phyloP scores from a whole-genome alignment of 805 yeast genomes.

The Ogataea haglerorum region DNA sequence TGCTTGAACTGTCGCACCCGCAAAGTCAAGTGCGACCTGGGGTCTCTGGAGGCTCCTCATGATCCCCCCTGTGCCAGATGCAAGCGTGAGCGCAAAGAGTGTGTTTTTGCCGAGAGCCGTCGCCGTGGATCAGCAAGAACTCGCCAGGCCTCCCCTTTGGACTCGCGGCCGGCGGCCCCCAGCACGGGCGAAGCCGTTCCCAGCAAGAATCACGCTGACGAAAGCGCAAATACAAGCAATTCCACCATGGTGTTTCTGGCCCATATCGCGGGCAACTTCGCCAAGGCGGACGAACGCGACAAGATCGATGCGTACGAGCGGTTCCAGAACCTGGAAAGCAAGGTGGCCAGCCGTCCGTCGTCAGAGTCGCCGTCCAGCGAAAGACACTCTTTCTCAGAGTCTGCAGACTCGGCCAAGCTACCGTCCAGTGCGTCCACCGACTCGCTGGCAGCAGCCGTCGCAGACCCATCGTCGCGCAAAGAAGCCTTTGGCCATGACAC shows the following conservation, averaged over 20 bases:
- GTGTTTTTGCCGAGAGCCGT: slow-evolving; percentile 57
- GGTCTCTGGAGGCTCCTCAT: slow-evolving; percentile 65
- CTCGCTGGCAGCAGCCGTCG: neutral
- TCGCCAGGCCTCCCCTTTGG: slow-evolving; percentile 7
- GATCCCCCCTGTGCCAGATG: slow-evolving; percentile 87
- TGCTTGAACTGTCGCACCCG: slow-evolving; percentile 82
- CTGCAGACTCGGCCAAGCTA: slow-evolving; percentile 1
- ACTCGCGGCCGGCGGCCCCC: neutral
- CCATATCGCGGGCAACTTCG: slow-evolving; percentile 74
- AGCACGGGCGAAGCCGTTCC: no score
- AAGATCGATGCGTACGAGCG: slow-evolving; percentile 50
- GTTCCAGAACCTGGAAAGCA: slow-evolving; percentile 45
- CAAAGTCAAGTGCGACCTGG: slow-evolving; percentile 84
- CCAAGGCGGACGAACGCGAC: slow-evolving; percentile 64
- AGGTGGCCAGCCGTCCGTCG: slow-evolving; percentile 1
- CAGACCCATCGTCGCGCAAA: slow-evolving; percentile 8
- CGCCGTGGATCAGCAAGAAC: slow-evolving; percentile 47
- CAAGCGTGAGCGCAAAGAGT: slow-evolving; percentile 74
- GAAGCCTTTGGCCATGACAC: slow-evolving; percentile 31
- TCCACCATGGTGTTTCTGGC: slow-evolving; percentile 70
- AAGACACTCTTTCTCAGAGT: neutral
- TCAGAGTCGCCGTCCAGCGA: slow-evolving; percentile 1
- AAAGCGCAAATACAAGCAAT: slow-evolving; percentile 16
- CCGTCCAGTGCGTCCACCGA: slow-evolving; percentile 6
- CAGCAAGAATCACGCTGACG: no score